Evolutionary conservation across 768 basidiomycete genomes (phyloP), one percentile per base, ranked within the genome.

Genomic region (Tephrocybe sp.): DNA sequence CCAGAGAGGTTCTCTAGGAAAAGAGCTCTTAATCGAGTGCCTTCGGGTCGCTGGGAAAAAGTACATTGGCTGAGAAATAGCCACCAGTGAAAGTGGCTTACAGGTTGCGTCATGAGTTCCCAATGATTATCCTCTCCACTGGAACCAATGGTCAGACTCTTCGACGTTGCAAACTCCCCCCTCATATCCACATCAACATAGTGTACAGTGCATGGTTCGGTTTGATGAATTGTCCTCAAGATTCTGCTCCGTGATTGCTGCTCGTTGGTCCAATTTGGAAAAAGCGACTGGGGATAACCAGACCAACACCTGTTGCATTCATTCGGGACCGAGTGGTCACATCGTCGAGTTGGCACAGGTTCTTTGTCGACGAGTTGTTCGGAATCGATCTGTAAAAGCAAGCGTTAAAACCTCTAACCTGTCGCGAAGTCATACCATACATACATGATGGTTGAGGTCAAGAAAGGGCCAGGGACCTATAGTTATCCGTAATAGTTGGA

Each of bases 1-100:
- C 75, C 74, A 0, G 75, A 71, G 51, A 83, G 62, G 48, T 74
- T 71, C 22, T 80, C 72, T 0, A 82, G 66, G 53, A 83, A 84
- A 39, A 82, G 19, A 0, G 73, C 74, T 16, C 78, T 71, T 4
- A 79, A 62, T 30, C 77, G 72, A n/a, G 76, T 59, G 10, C 65
- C 61, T 10, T 46, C 4, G 0, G 71, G 66, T 34, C 70, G 61
- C 58, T 68, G 40, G 35, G 17, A n/a, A 14, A 12, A 2, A 22
- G 52, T 11, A 49, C 9, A n/a, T 36, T 11, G 4, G 30, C 22
- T 40, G 40, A 19, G 6, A 1, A 39, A 49, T 10, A n/a, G 22
- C 23, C 10, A 5, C 33, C 12, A 11, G 26, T 5, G 11, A 20
- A 10, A 11, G 16, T n/a, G 0, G 61, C 72, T 56, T 41, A 75